Evolutionary conservation across 768 basidiomycete species (phyloP).

Genomic region (Boletus barrowsii): DNA sequence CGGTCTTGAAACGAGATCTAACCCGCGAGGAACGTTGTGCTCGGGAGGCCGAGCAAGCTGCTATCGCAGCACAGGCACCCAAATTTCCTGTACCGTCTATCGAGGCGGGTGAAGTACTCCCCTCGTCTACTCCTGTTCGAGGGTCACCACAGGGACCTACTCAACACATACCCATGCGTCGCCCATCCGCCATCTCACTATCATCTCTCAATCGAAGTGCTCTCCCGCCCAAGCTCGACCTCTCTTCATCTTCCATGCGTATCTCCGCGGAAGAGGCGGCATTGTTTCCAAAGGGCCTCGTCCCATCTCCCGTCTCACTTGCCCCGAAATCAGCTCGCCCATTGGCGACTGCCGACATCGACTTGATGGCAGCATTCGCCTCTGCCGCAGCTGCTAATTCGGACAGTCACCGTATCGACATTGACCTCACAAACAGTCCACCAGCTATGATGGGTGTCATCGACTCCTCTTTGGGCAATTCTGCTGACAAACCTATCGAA

Average conservation of each 20-base stretch:
- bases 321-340: constrained; percentile 77
- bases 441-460: constrained; percentile 23
- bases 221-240: constrained; percentile 74
- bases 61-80: constrained; percentile 33
- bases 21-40: constrained; percentile 56
- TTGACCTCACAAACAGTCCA: constrained; percentile 53
- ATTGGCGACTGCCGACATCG: constrained; percentile 52
- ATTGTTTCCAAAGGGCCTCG: constrained; percentile 55
- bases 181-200: constrained; percentile 75
- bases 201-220: constrained; percentile 74
- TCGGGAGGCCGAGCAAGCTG: constrained; percentile 41
- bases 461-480: constrained; percentile 48
- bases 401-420: constrained; percentile 39
- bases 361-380: constrained; percentile 63
- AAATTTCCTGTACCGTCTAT: constrained; percentile 24
- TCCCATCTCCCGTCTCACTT: constrained; percentile 73
- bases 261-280: constrained; percentile 62
- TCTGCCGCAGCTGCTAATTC: constrained; percentile 36
- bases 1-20: constrained; percentile 69
- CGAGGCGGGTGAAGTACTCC: constrained; percentile 19
- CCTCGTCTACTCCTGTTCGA: constrained; percentile 31
- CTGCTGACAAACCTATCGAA: constrained; percentile 80
- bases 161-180: constrained; percentile 41
- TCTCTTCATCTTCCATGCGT: constrained; percentile 66
- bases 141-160: constrained; percentile 35